A percentile compares a stretch with the other conserved stretches of the same genome.
phyloP scores from a whole-genome alignment of 129 eudicot species.

The Calendula officinalis region DNA sequence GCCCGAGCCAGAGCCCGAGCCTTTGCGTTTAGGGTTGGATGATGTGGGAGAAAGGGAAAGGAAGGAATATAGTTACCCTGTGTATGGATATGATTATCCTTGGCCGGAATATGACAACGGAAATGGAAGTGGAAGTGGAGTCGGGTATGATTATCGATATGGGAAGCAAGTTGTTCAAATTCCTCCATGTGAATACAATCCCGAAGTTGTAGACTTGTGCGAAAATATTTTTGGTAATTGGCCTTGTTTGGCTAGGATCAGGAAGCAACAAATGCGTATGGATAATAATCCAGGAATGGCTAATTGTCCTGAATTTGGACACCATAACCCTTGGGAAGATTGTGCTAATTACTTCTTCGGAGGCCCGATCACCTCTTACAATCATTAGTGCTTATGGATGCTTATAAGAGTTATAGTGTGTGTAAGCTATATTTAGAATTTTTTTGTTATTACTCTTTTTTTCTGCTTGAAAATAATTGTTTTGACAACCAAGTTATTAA shows the following conservation, averaged over 20 bases:
- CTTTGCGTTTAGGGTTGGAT: not conserved
- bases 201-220: slow-evolving; percentile 68
- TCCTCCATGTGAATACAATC: slow-evolving; percentile 49
- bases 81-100: slow-evolving; percentile 37
- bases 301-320: slow-evolving; percentile 9
- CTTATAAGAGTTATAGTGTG: too few relatives aligned
- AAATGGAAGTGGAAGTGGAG: slow-evolving; percentile 29
- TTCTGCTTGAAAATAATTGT: too few relatives aligned
- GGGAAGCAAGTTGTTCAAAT: slow-evolving; percentile 40
- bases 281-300: not conserved
- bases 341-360: slow-evolving; percentile 66
- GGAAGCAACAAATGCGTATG: slow-evolving; percentile 23
- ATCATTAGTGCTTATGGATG: slow-evolving; percentile 5
- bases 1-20: not conserved
- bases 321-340: slow-evolving; percentile 44
- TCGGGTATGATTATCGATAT: slow-evolving; percentile 35
- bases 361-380: slow-evolving; percentile 28
- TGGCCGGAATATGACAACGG: slow-evolving; percentile 42
- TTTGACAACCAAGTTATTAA: too few relatives aligned
- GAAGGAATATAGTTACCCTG: slow-evolving; percentile 17
- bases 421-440: too few relatives aligned
- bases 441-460: too few relatives aligned
- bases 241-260: slow-evolving; percentile 69
- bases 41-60: slow-evolving; percentile 16
- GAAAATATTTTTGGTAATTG: slow-evolving; percentile 74